Percentiles rank a stretch among this genome's conserved stretches.
Conservation (phyloP, 257 asterid genomes). For the Misopates orontium region DNA sequence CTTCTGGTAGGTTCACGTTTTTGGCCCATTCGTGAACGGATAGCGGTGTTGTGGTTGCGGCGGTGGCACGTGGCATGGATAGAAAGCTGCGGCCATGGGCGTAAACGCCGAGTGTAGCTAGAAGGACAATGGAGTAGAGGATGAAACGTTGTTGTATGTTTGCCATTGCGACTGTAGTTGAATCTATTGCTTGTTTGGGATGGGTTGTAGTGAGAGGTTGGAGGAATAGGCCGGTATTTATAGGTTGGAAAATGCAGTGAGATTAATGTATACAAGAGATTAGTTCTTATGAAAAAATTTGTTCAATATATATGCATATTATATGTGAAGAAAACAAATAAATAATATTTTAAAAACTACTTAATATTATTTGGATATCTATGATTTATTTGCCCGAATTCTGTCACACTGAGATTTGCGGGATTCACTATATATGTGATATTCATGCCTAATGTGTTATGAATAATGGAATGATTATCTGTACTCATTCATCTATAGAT, state of each 20-base stretch:
- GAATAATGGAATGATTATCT: too few relatives aligned
- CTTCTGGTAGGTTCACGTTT: conserved; percentile 15
- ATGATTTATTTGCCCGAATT: too few relatives aligned
- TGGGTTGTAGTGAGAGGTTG: background rate
- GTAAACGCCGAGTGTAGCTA: conserved; percentile 4
- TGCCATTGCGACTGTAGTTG: conserved; percentile 16
- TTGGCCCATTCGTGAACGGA: conserved; percentile 26
- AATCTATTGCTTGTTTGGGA: background rate
- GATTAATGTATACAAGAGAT: background rate
- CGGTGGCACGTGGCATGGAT: too few relatives aligned
- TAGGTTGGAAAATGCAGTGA: background rate
- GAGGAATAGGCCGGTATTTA: conserved; percentile 14
- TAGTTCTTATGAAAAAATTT: background rate
- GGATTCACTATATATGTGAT: too few relatives aligned
- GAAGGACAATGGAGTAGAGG: conserved; percentile 9
- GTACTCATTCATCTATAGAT: too few relatives aligned
- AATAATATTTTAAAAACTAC: too few relatives aligned
- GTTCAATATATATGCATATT: background rate
- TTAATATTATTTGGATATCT: too few relatives aligned
- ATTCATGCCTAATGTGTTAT: too few relatives aligned
- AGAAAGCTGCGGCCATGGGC: background rate
- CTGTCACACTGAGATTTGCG: too few relatives aligned
- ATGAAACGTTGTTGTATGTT: conserved; percentile 12
- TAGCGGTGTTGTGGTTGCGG: conserved; percentile 3
- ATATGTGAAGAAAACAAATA: background rate